Base-by-base conservation (phyloP, 2,329 filamentous ascomycete genomes). In the Colletotrichum karsti region DNA sequence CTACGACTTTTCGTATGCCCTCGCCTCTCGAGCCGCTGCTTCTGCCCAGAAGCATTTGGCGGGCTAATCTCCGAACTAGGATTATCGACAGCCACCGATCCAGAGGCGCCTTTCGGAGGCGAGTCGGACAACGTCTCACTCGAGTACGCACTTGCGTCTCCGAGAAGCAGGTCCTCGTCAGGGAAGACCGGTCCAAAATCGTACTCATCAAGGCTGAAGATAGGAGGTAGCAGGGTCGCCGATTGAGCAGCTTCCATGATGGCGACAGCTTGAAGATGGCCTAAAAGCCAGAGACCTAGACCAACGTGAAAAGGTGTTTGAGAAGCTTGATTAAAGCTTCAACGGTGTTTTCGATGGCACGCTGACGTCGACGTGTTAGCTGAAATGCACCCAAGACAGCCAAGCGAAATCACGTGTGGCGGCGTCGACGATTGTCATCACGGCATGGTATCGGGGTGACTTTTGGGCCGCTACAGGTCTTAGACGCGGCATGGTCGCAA, bases 1-100 rank as follows among this genome's bases (percentile, higher is more conserved):
- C 86, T 82, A 24, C 90, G 84, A 56, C 88, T 90, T 76, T 92
- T 92, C 10, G 88, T 91, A 70, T 92, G 90, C 0, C 90, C 89
- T 69, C 88, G 84, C 62, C 90, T 80, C 74, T 88, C 87, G 26
- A 85, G 70, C 48, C 82, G 79, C 71, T 81, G 81, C 72, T 76
- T 82, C 55, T 75, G 75, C 51, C 69, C 28, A 22, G 71, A 50
- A 33, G 72, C 48, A 1, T 13, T 41, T 7, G 50, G 33, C 18
- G n/a, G 12, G 26, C 15, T 18, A 22, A 12, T 20, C 12, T 46
- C 61, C 18, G 18, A 30, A 15, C 13, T 42, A 26, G 46, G 20
- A 18, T 26, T 53, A 24, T 37, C 24, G 24, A 5, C 26, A 30
- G 35, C 18, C 15, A 18, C 18, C 7, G 28, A 13, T 7, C 3